Percentiles rank a stretch among this genome's conserved stretches.
These are phyloP conservation scores for Nakazawaea sp. DNA, from an alignment of 805 yeast genomes.

Conservation along the genomic window DNA sequence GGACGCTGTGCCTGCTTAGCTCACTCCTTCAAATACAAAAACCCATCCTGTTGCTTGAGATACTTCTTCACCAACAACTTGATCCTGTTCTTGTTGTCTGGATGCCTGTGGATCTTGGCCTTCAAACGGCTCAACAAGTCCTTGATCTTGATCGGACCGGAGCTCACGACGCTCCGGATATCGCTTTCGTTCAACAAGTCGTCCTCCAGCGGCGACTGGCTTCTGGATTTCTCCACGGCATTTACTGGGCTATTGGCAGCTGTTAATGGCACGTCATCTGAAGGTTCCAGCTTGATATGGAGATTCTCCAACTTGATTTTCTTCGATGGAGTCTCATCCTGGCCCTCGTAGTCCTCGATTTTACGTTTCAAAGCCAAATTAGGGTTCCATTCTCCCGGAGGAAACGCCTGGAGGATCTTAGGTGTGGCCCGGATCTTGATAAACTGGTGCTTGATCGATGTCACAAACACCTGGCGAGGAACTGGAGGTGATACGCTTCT, in stretches of 20 bases:
- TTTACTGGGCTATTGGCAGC: too few species aligned
- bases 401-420: slow-evolving; percentile 56
- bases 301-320: slow-evolving; percentile 17
- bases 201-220: slow-evolving; percentile 15
- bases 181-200: slow-evolving; percentile 62
- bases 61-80: slow-evolving; percentile 46
- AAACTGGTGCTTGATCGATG: slow-evolving; percentile 48
- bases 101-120: slow-evolving; percentile 55
- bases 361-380: slow-evolving; percentile 30
- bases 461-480: slow-evolving; percentile 29
- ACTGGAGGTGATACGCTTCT: slow-evolving; percentile 20
- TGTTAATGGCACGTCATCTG: not conserved
- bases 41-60: slow-evolving; percentile 8
- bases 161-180: slow-evolving; percentile 54
- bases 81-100: slow-evolving; percentile 55
- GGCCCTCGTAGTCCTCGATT: slow-evolving; percentile 14
- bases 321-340: slow-evolving; percentile 21
- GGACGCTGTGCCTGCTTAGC: too few species aligned
- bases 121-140: slow-evolving; percentile 56
- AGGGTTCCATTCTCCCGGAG: slow-evolving; percentile 84
- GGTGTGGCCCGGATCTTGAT: slow-evolving; percentile 53
- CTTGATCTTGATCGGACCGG: slow-evolving; percentile 43
- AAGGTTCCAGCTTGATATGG: slow-evolving; percentile 11
- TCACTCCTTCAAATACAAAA: slow-evolving; percentile 9
- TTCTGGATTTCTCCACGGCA: too few species aligned